A percentile compares a stretch with the other conserved stretches of the same genome.
Evolutionary conservation across 176 grass and related monocot species (phyloP).

Genomic region (Oryza nivara): DNA sequence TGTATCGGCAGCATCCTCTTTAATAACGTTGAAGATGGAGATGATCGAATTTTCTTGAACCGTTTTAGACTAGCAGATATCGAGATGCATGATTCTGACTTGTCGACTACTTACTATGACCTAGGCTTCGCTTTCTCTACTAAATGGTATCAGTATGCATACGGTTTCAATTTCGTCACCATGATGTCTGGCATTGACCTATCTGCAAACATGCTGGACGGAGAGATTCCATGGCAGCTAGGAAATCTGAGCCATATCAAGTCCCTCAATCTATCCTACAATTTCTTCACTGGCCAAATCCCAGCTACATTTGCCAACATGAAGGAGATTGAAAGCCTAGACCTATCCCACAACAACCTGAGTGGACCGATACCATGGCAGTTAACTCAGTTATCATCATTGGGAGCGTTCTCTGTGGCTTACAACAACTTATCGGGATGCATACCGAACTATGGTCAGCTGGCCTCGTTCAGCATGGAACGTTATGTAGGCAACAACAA

Average conservation of each 20-base stretch:
- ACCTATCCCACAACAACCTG: constrained; percentile 39
- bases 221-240: constrained; percentile 26
- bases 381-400: neutral
- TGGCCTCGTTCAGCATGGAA: neutral
- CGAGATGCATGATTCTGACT: neutral
- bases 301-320: neutral
- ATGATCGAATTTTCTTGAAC: neutral
- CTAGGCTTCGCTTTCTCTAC: constrained; percentile 24
- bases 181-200: constrained; percentile 21
- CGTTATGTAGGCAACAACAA: neutral
- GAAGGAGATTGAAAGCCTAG: constrained; percentile 31
- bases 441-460: neutral
- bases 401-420: neutral
- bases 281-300: constrained; percentile 4
- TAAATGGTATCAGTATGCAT: neutral
- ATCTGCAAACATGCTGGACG: constrained; percentile 26
- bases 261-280: constrained; percentile 41
- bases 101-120: neutral
- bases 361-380: constrained; percentile 8
- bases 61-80: no score
- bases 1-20: constrained; percentile 37
- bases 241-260: constrained; percentile 21
- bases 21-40: neutral
- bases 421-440: neutral
- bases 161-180: neutral